phyloP scores from a whole-genome alignment of 805 yeast genomes.

The Wickerhamomyces xylosicus region DNA sequence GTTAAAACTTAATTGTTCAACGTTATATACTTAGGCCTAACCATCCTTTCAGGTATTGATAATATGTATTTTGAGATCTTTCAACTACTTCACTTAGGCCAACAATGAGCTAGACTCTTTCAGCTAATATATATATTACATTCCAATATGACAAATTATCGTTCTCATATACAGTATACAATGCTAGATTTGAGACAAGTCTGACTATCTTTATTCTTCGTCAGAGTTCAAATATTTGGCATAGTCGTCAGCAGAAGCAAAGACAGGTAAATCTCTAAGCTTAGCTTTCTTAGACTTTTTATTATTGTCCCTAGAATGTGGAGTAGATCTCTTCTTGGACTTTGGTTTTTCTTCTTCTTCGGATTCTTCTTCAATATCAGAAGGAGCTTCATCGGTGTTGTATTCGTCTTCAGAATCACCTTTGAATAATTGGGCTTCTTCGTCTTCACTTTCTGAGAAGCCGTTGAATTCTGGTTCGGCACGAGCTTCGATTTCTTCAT shows the following conservation, averaged over 20 bases:
- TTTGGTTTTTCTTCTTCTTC: slow-evolving; percentile 16
- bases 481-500: slow-evolving; percentile 17
- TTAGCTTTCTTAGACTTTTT: slow-evolving; percentile 38
- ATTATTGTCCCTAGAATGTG: slow-evolving; percentile 11
- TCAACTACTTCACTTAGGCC: no score
- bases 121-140: no score
- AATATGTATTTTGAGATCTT: no score
- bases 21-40: no score
- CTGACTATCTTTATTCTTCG: slow-evolving; percentile 41
- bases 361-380: slow-evolving; percentile 20
- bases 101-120: no score
- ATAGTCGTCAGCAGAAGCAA: slow-evolving; percentile 85
- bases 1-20: no score
- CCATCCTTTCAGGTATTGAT: no score
- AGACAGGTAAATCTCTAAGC: slow-evolving; percentile 64
- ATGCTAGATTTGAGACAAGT: no score
- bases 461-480: slow-evolving; percentile 19
- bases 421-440: slow-evolving; percentile 26
- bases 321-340: slow-evolving; percentile 20
- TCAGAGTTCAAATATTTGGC: slow-evolving; percentile 62
- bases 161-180: no score
- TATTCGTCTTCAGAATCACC: slow-evolving; percentile 28
- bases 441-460: slow-evolving; percentile 27
- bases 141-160: no score
- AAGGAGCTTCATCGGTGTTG: slow-evolving; percentile 27